Percentiles rank a stretch among this genome's conserved stretches.
Conservation (phyloP, 345 rosid genomes). For the Gossypioides kirkii region DNA sequence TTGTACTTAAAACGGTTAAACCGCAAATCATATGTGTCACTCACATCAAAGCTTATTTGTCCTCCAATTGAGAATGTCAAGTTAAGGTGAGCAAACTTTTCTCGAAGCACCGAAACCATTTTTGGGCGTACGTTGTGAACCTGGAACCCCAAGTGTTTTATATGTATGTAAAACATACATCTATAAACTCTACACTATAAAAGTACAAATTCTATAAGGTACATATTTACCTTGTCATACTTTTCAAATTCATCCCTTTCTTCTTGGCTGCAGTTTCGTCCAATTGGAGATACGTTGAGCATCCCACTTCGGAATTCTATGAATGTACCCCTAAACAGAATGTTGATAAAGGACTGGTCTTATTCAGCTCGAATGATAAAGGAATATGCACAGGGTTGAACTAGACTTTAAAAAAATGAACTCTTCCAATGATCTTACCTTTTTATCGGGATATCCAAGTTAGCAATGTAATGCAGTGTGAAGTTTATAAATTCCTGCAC, state of each 20-base stretch:
- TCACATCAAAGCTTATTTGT: slow-evolving; percentile 93
- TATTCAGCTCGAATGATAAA: slow-evolving; percentile 2
- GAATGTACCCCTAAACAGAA: slow-evolving; percentile 71
- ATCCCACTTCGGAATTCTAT: slow-evolving; percentile 95
- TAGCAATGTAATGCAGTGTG: slow-evolving; percentile 81
- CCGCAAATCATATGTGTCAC: slow-evolving; percentile 26
- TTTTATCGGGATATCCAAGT: slow-evolving; percentile 96
- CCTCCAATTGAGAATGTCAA: slow-evolving; percentile 92
- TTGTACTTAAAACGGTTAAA: slow-evolving; percentile 5
- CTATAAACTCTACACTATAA: slow-evolving; percentile 2
- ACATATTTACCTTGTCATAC: slow-evolving; percentile 74
- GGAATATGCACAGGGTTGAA: background rate
- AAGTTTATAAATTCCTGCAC: slow-evolving; percentile 84
- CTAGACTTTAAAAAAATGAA: slow-evolving; percentile 3
- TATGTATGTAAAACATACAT: slow-evolving; percentile 5
- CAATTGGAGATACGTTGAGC: slow-evolving; percentile 96
- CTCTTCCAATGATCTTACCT: slow-evolving; percentile 39
- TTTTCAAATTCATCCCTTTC: slow-evolving; percentile 94
- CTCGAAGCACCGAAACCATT: slow-evolving; percentile 76
- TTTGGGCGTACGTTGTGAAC: slow-evolving; percentile 72
- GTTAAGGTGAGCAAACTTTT: slow-evolving; percentile 84
- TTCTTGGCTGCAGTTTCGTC: slow-evolving; percentile 97
- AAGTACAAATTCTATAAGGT: background rate
- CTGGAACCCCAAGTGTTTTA: slow-evolving; percentile 37
- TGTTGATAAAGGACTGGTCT: slow-evolving; percentile 1